Percentiles rank a stretch among this genome's conserved stretches.
These are phyloP conservation scores for Aspergillus persii DNA, from an alignment of 2,329 filamentous ascomycete genomes.

Conservation along the genomic window DNA sequence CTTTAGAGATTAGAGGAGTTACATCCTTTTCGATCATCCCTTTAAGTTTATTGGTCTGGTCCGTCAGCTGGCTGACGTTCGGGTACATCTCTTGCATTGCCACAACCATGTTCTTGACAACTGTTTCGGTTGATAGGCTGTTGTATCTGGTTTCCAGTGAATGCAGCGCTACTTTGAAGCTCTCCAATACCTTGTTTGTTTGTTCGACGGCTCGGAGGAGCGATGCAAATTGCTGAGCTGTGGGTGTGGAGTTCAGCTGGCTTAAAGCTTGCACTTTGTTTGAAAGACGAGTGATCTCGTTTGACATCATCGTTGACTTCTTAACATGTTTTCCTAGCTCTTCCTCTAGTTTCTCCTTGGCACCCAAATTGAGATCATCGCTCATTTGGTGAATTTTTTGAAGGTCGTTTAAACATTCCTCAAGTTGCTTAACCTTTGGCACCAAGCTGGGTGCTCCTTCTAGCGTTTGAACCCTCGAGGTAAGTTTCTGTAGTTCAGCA, in stretches of 20 bases:
- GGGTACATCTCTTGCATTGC: constrained; percentile 39
- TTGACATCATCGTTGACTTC: neutral
- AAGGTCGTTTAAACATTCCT: neutral
- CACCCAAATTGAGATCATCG: constrained; percentile 15
- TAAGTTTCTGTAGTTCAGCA: neutral
- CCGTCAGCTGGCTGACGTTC: neutral
- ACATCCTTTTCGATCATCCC: neutral
- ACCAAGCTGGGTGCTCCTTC: neutral
- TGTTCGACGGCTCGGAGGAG: neutral
- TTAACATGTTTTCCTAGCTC: neutral
- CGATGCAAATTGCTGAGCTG: neutral
- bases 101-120: constrained; percentile 35
- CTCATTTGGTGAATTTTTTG: constrained; percentile 17
- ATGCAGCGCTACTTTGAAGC: constrained; percentile 24
- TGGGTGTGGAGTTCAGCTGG: neutral
- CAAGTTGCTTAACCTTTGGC: neutral
- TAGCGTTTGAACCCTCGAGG: neutral
- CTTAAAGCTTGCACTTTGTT: neutral
- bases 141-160: constrained; percentile 51
- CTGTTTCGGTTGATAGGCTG: constrained; percentile 44
- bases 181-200: constrained; percentile 10
- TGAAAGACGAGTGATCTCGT: neutral
- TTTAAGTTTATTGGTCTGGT: neutral
- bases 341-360: constrained; percentile 18
- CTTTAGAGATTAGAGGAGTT: neutral